Conservation (phyloP, 129 eudicot species). For the Flaveria linearis region DNA sequence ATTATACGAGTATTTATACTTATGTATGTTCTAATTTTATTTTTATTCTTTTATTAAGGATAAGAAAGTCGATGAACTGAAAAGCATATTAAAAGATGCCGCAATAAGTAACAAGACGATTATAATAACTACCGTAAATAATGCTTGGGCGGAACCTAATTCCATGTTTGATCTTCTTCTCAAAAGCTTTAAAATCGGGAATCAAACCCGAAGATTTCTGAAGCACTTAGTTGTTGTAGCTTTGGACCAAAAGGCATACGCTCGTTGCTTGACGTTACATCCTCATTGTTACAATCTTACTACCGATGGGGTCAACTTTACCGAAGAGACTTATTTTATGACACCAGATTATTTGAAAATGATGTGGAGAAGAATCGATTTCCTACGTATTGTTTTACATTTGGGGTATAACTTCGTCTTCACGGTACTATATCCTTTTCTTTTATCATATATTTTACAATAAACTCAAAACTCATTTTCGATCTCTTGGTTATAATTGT, state of each 20-base stretch:
- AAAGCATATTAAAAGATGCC: conserved; percentile 35
- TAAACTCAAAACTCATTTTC: too few relatives aligned
- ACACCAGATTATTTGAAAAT: conserved; percentile 48
- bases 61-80: conserved; percentile 20
- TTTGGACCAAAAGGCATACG: conserved; percentile 48
- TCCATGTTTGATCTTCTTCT: conserved; percentile 53
- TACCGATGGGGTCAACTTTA: conserved; percentile 41
- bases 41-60: conserved; percentile 7
- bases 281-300: conserved; percentile 42
- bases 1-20: too few relatives aligned
- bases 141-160: conserved; percentile 64
- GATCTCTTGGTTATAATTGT: too few relatives aligned
- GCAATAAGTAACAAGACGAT: conserved; percentile 43
- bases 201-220: conserved; percentile 39
- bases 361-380: conserved; percentile 64
- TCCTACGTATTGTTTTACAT: conserved; percentile 38
- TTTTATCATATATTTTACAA: background rate
- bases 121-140: conserved; percentile 43
- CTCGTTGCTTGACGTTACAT: conserved; percentile 42
- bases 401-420: conserved; percentile 58
- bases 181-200: conserved; percentile 50
- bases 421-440: conserved; percentile 42
- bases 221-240: conserved; percentile 54
- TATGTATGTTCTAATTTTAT: too few relatives aligned
- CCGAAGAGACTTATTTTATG: conserved; percentile 51